Evolutionary conservation across 768 basidiomycete species (phyloP), one percentile per base, ranked within the genome.

Genomic region (Tylopilus sp.): DNA sequence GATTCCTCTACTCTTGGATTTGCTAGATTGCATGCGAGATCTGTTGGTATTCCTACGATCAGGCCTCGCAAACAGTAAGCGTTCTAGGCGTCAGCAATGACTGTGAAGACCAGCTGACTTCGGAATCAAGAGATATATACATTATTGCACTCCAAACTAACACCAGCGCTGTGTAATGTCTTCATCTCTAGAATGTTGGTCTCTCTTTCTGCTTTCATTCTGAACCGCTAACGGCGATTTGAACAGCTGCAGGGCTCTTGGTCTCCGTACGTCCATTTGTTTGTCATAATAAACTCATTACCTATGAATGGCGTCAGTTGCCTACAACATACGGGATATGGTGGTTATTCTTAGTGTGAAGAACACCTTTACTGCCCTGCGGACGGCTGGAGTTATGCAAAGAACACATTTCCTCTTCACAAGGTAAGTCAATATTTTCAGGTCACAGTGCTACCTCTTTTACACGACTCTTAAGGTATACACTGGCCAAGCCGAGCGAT

Each of bases 171-270:
- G 3, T 70, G 74, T 29, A 63, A 66, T 25, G 63, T 77, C 0
- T 82, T 79, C 53, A 72, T 75, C 6, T 68, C 74, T n/a, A 72
- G 81, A 41, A 65, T 82, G 81, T 82, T 56, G 56, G 80, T 69
- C 9, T 22, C 1, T 14, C 14, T 36, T n/a, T 52, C 26, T 10
- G 3, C 50, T 45, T 21, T n/a, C n/a, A n/a, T n/a, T n/a, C n/a
- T n/a, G n/a, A n/a, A 13, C 16, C 29, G 29, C 24, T 13, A 16
- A 28, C 24, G 3, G 44, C 50, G 59, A 17, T 22, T 16, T 4
- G 25, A 16, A 33, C 36, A 83, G 82, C 17, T 82, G 78, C 58
- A 70, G 73, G 54, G 70, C 73, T 10, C 57, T 83, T 8, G 77
- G 75, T 48, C 59, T 83, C 26, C 55, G 83, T 83, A 61, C 44